These are phyloP conservation scores for Andrographis paniculata DNA, from an alignment of 305 asterid genomes.

Conservation along the genomic window DNA sequence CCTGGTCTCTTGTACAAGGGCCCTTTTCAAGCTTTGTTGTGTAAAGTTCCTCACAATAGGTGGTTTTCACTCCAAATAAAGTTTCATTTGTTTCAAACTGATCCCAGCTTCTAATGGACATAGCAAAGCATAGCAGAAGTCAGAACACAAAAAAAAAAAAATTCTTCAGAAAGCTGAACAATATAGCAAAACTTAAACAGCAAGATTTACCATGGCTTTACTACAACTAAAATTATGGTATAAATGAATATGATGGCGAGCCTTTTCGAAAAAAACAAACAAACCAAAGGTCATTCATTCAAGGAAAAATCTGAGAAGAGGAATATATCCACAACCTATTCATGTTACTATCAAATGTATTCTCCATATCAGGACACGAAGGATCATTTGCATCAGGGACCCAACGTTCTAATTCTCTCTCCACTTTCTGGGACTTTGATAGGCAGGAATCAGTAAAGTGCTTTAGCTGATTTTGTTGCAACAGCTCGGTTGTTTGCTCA, in stretches of 20 bases:
- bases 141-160: slow-evolving; percentile 13
- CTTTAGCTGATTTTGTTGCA: slow-evolving; percentile 61
- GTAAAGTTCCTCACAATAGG: slow-evolving; percentile 88
- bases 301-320: too few species aligned
- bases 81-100: slow-evolving; percentile 85
- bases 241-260: too few species aligned
- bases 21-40: slow-evolving; percentile 95
- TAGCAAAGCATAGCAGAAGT: slow-evolving; percentile 13
- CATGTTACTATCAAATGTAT: slow-evolving; percentile 73
- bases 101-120: slow-evolving; percentile 78
- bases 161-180: not conserved
- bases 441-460: slow-evolving; percentile 81
- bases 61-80: slow-evolving; percentile 90
- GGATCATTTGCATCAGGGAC: slow-evolving; percentile 82
- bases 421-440: slow-evolving; percentile 66
- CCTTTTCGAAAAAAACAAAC: too few species aligned
- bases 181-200: too few species aligned
- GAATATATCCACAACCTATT: slow-evolving; percentile 57
- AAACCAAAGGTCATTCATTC: slow-evolving; percentile 1
- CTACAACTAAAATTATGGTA: too few species aligned
- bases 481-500: slow-evolving; percentile 49
- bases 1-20: slow-evolving; percentile 79
- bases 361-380: slow-evolving; percentile 63
- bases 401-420: slow-evolving; percentile 89
- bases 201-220: too few species aligned